Evolutionary conservation across 2,329 filamentous ascomycete genomes (phyloP).

Genomic region (Alternaria atra): DNA sequence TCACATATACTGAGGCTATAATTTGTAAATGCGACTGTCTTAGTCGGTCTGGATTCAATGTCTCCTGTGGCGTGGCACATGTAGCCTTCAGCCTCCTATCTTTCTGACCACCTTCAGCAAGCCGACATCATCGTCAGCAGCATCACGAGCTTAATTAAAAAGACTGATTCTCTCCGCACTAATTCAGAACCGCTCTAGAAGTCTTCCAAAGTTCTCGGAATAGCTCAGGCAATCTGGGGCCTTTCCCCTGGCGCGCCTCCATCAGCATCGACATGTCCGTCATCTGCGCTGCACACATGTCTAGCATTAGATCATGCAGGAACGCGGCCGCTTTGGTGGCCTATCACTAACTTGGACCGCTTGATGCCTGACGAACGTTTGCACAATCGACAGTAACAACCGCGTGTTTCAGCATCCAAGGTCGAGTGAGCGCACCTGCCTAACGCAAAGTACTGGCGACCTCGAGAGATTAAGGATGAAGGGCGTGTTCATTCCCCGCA

Average conservation of each 20-base stretch:
- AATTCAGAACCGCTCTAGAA: background rate
- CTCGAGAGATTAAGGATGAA: slow-evolving; percentile 25
- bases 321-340: slow-evolving; percentile 25
- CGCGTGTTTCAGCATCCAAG: slow-evolving; percentile 8
- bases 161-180: background rate
- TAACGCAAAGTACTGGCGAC: slow-evolving; percentile 10
- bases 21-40: background rate
- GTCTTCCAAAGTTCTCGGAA: background rate
- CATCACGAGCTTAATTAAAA: background rate
- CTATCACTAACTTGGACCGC: background rate
- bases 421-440: slow-evolving; percentile 1
- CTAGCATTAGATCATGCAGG: slow-evolving; percentile 25
- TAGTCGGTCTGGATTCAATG: background rate
- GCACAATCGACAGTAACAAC: slow-evolving; percentile 1
- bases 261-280: slow-evolving; percentile 9
- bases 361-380: slow-evolving; percentile 1
- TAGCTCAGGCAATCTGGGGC: background rate
- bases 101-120: slow-evolving; percentile 10
- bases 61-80: background rate
- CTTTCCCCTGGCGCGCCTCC: slow-evolving; percentile 9
- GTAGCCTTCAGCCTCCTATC: background rate
- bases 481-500: slow-evolving; percentile 17
- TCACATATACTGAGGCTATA: background rate
- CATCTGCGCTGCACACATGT: slow-evolving; percentile 7
- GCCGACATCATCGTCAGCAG: slow-evolving; percentile 1